A percentile compares a stretch with the other conserved stretches of the same genome.
Evolutionary conservation across 257 asterid species (phyloP).

Genomic region (Scutellaria baicalensis): DNA sequence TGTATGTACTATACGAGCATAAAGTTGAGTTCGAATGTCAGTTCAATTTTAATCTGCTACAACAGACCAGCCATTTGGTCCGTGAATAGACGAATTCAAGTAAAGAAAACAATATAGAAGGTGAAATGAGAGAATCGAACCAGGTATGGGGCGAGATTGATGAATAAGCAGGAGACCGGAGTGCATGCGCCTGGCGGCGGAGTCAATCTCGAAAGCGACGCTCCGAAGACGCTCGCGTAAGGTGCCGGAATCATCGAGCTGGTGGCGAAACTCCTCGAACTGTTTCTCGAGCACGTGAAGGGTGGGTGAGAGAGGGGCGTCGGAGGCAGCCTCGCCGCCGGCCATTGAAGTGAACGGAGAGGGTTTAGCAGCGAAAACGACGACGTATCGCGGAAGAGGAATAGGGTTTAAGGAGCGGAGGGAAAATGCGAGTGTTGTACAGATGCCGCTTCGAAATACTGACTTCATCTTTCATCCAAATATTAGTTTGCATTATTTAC

Average conservation of each 20-base stretch:
- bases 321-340: conserved; percentile 22
- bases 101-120: background rate
- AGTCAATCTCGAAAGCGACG: conserved; percentile 71
- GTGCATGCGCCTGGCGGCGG: conserved; percentile 66
- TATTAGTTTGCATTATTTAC: too few species aligned
- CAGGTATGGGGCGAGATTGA: conserved; percentile 62
- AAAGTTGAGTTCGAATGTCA: background rate
- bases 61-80: background rate
- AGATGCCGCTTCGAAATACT: conserved; percentile 28
- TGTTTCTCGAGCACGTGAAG: conserved; percentile 55
- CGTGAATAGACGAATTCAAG: background rate
- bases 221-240: conserved; percentile 70
- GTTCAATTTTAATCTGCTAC: background rate
- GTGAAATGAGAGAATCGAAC: conserved; percentile 20
- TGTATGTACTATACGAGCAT: background rate
- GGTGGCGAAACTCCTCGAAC: conserved; percentile 62
- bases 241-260: conserved; percentile 62
- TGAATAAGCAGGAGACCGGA: conserved; percentile 69
- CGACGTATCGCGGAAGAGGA: conserved; percentile 12
- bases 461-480: too few species aligned
- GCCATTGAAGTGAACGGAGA: conserved; percentile 40
- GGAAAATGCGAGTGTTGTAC: conserved; percentile 23
- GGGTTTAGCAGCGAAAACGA: conserved; percentile 13
- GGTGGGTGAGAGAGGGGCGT: conserved; percentile 35
- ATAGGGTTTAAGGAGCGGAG: conserved; percentile 30